phyloP scores from a whole-genome alignment of 2,329 filamentous ascomycete species.

The Colletotrichum spaethianum region DNA sequence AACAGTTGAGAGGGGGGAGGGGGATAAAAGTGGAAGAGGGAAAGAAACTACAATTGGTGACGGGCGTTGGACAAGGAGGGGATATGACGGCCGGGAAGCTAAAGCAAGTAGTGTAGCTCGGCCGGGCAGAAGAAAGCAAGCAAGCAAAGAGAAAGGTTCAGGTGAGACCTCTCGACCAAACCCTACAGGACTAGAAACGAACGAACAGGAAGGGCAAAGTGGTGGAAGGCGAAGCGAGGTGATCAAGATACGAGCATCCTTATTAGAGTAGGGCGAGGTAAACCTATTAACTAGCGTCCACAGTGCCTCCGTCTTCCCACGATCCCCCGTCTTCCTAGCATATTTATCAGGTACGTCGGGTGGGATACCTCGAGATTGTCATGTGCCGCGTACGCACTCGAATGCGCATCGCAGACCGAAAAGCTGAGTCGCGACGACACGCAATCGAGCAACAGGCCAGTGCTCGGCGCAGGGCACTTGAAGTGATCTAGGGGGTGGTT shows the following conservation, averaged over 20 bases:
- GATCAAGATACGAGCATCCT: neutral
- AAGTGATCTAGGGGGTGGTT: neutral
- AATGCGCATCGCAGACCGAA: neutral
- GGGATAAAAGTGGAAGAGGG: neutral
- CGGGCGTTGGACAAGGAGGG: neutral
- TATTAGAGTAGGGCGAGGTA: neutral
- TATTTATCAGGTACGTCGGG: neutral
- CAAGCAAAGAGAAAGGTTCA: neutral
- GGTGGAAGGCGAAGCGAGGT: neutral
- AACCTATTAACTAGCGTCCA: neutral
- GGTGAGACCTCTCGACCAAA: neutral
- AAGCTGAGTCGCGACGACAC: constrained; percentile 29
- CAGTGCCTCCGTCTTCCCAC: neutral
- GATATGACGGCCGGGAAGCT: constrained; percentile 6
- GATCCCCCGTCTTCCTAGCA: neutral
- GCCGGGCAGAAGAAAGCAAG: neutral
- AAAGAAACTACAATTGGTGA: neutral
- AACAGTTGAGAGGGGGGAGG: neutral
- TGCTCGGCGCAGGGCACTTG: constrained; percentile 22
- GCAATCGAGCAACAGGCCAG: constrained; percentile 26
- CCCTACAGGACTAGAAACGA: neutral
- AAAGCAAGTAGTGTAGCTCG: constrained; percentile 9
- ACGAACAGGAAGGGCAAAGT: neutral
- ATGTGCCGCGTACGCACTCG: neutral
- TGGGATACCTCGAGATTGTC: neutral